phyloP scores from a whole-genome alignment of 2,329 filamentous ascomycete genomes.

The Botrytis porri region DNA sequence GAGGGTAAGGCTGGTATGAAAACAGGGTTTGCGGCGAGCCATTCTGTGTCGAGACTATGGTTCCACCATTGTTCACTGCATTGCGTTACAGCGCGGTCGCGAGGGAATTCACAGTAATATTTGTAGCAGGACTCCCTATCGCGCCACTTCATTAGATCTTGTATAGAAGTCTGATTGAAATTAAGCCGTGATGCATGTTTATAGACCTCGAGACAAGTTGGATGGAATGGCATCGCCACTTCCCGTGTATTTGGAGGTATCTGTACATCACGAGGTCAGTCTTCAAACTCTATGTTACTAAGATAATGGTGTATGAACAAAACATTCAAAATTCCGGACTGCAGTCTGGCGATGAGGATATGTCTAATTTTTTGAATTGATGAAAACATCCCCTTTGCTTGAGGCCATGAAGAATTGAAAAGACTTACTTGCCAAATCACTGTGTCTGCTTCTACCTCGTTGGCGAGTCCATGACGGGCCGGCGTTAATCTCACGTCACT shows the following conservation, averaged over 20 bases:
- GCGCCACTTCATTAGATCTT: constrained; percentile 23
- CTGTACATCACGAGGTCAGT: background rate
- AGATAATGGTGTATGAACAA: background rate
- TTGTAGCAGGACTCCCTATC: constrained; percentile 3
- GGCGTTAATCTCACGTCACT: background rate
- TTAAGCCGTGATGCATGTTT: constrained; percentile 8
- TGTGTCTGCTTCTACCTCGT: background rate
- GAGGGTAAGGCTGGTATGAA: constrained; percentile 28
- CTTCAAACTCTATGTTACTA: background rate
- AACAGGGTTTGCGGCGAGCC: constrained; percentile 33
- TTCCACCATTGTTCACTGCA: constrained; percentile 21
- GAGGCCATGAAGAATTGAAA: background rate
- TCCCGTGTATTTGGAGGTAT: background rate
- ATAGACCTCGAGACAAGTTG: constrained; percentile 28
- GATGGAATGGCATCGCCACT: constrained; percentile 26
- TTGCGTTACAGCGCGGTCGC: background rate
- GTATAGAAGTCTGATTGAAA: constrained; percentile 15
- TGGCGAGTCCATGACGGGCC: background rate
- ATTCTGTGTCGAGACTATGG: constrained; percentile 25
- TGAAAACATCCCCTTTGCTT: background rate
- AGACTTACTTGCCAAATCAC: background rate
- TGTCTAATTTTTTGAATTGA: background rate
- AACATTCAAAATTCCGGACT: background rate
- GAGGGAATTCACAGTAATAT: constrained; percentile 2
- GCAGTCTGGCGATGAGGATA: background rate